A percentile compares a stretch with the other conserved stretches of the same genome.
Evolutionary conservation across 768 basidiomycete genomes (phyloP).

Genomic region (Krasilnikovozyma curviuscula): DNA sequence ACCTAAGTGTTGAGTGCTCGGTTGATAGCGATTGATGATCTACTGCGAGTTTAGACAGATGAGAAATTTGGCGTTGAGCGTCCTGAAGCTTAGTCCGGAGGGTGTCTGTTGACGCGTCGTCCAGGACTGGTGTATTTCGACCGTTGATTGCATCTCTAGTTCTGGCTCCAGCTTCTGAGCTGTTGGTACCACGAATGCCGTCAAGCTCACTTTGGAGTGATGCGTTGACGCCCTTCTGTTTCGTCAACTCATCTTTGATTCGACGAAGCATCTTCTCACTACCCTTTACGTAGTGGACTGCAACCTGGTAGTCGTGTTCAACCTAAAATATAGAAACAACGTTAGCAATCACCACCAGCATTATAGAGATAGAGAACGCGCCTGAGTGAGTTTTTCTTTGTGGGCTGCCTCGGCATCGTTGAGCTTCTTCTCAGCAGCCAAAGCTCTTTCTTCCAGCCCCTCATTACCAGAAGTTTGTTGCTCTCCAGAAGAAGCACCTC

Average conservation of each 20-base stretch:
- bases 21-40: conserved; percentile 53
- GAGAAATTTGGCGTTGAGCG: conserved; percentile 54
- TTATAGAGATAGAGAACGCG: not conserved
- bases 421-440: conserved; percentile 40
- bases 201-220: conserved; percentile 73
- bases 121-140: conserved; percentile 54
- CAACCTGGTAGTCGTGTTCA: conserved; percentile 88
- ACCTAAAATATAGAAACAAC: conserved; percentile 42
- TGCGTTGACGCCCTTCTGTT: conserved; percentile 65
- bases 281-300: conserved; percentile 93
- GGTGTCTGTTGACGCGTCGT: conserved; percentile 41
- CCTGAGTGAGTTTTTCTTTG: not conserved
- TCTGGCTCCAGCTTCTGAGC: conserved; percentile 35
- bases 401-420: conserved; percentile 5
- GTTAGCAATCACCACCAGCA: not conserved
- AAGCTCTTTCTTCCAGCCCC: conserved; percentile 6
- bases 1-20: conserved; percentile 55
- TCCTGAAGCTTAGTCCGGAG: conserved; percentile 56
- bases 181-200: conserved; percentile 40
- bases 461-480: conserved; percentile 33
- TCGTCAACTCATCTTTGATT: conserved; percentile 79
- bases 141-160: conserved; percentile 43
- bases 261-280: conserved; percentile 95
- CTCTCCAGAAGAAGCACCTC: conserved; percentile 46
- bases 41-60: conserved; percentile 51